These are phyloP conservation scores for Adenanthera pavonina DNA, from an alignment of 306 rosid genomes.

Conservation along the genomic window DNA sequence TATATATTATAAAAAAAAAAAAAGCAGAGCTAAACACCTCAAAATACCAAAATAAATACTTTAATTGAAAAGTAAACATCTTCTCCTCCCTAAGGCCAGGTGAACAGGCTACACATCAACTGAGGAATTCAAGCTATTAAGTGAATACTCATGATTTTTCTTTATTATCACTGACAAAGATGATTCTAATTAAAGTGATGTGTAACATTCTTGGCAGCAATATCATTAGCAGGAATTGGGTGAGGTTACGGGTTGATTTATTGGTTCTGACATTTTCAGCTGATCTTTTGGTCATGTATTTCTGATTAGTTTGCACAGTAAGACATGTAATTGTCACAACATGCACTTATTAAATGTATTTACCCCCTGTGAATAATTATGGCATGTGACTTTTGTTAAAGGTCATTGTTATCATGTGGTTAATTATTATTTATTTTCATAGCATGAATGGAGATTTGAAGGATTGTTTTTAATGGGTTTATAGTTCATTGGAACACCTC, in stretches of 20 bases:
- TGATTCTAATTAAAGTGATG: constrained; percentile 1
- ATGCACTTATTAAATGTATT: constrained; percentile 9
- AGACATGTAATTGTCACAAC: constrained; percentile 6
- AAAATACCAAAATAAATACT: background rate
- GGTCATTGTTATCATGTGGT: constrained; percentile 25
- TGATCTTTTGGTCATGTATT: constrained; percentile 28
- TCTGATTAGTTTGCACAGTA: constrained; percentile 26
- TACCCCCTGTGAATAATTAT: background rate
- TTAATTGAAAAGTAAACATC: background rate
- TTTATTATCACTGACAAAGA: background rate
- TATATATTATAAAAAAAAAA: background rate
- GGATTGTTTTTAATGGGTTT: constrained; percentile 44
- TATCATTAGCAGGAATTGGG: background rate
- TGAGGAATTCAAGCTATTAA: background rate
- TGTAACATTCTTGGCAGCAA: background rate
- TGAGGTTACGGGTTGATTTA: background rate
- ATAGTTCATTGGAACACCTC: constrained; percentile 98
- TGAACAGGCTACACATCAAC: background rate
- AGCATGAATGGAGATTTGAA: constrained; percentile 37
- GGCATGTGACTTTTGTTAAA: constrained; percentile 32
- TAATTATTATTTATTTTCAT: constrained; percentile 21
- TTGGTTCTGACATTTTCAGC: constrained; percentile 4
- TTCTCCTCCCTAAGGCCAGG: background rate
- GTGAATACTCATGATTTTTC: background rate
- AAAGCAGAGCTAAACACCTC: background rate